Percentiles rank a stretch among this genome's conserved stretches.
Evolutionary conservation across 345 rosid species (phyloP).

Genomic region (Noccaea bulbosa): DNA sequence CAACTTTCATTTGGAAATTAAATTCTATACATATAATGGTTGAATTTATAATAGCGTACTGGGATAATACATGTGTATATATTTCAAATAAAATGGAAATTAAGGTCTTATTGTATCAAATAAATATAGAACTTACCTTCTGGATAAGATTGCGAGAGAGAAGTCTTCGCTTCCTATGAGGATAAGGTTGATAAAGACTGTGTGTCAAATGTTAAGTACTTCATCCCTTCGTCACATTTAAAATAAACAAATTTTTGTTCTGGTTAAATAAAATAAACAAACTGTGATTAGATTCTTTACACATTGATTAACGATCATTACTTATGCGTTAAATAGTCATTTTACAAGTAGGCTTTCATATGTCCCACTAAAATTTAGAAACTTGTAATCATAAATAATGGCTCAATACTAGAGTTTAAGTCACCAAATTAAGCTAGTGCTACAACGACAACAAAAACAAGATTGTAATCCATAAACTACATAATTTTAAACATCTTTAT

Average conservation of each 20-base stretch:
- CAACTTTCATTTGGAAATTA: not conserved
- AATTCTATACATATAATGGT: not conserved
- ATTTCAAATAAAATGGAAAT: not conserved
- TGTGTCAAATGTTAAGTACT: constrained; percentile 23
- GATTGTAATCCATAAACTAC: not conserved
- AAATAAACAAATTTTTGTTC: not conserved
- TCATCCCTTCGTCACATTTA: constrained; percentile 13
- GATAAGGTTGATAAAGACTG: constrained; percentile 41
- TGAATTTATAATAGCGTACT: constrained; percentile 2
- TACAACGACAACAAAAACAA: not conserved
- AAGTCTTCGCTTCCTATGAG: constrained; percentile 21
- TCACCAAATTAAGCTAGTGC: not conserved
- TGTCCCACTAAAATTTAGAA: constrained; percentile 8
- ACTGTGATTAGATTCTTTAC: constrained; percentile 28
- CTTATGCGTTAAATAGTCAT: constrained; percentile 22
- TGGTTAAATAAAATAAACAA: not conserved
- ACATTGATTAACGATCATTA: constrained; percentile 25
- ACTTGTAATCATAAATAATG: not conserved
- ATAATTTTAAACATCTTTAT: not conserved
- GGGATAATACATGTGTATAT: not conserved
- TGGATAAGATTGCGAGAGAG: constrained; percentile 39
- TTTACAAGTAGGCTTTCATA: constrained; percentile 6
- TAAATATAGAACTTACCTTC: constrained; percentile 24
- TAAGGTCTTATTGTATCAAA: not conserved
- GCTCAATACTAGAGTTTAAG: not conserved